Conservation (phyloP, 176 grass and related monocot genomes). For the Cenchrus americanus region DNA sequence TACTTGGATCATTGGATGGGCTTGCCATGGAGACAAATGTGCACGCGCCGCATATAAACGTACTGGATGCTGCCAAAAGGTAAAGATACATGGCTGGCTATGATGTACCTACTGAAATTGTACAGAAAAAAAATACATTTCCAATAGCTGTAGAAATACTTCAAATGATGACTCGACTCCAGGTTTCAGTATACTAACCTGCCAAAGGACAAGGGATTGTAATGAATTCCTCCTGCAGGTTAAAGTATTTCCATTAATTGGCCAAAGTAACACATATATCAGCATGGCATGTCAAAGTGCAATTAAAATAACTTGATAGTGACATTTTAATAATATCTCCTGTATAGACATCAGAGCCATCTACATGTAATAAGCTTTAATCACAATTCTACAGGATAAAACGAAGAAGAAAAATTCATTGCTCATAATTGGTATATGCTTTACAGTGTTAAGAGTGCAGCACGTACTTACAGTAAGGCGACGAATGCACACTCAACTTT, state of each 20-base stretch:
- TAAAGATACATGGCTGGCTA: not conserved
- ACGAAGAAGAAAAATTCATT: not conserved
- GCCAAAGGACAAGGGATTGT: not conserved
- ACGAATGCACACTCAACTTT: constrained; percentile 41
- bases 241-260: constrained; percentile 13
- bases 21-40: not conserved
- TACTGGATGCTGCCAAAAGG: not conserved
- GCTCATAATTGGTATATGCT: constrained; percentile 5
- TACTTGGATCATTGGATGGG: too few relatives aligned
- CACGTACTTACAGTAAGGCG: constrained; percentile 51
- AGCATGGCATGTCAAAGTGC: not conserved
- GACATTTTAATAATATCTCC: not conserved
- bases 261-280: not conserved
- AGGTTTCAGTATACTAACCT: constrained; percentile 10
- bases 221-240: constrained; percentile 29
- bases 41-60: not conserved
- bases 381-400: not conserved
- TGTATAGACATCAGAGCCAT: not conserved
- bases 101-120: not conserved
- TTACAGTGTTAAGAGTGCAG: constrained; percentile 38
- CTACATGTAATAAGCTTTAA: constrained; percentile 25
- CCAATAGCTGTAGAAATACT: not conserved
- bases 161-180: not conserved
- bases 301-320: not conserved
- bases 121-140: not conserved